These are phyloP conservation scores for Candida freyschussii DNA, from an alignment of 1,139 yeast species.

Conservation along the genomic window DNA sequence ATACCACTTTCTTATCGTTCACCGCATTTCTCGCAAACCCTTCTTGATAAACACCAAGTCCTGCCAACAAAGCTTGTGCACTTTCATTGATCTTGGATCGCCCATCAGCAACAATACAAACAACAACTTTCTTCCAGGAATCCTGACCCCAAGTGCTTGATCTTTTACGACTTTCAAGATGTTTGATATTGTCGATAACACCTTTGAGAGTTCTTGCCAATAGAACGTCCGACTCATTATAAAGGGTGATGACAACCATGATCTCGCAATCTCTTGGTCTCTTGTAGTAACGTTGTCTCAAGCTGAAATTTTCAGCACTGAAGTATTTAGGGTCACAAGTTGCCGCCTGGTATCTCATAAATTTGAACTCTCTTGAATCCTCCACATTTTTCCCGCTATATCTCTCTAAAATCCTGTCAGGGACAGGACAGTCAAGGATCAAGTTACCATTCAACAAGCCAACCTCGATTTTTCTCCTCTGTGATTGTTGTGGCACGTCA, in stretches of 20 bases:
- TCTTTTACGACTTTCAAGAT: constrained; percentile 65
- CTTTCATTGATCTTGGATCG: constrained; percentile 84
- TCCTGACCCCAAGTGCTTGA: constrained; percentile 79
- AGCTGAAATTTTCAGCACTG: constrained; percentile 64
- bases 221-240: constrained; percentile 85
- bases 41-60: constrained; percentile 93
- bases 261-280: constrained; percentile 81
- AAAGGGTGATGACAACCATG: constrained; percentile 86
- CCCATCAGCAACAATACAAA: constrained; percentile 88
- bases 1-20: constrained; percentile 79
- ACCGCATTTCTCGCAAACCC: constrained; percentile 90
- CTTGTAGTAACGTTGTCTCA: constrained; percentile 64
- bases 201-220: constrained; percentile 91
- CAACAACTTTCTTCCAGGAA: constrained; percentile 91
- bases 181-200: constrained; percentile 85
- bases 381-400: constrained; percentile 38
- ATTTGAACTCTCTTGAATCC: constrained; percentile 69
- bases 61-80: constrained; percentile 78
- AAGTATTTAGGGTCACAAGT: constrained; percentile 83
- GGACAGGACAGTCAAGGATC: constrained; percentile 63
- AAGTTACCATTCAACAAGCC: constrained; percentile 50
- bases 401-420: constrained; percentile 48
- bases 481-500: constrained; percentile 19
- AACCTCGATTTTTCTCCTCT: constrained; percentile 26
- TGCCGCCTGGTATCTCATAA: constrained; percentile 80